Evolutionary conservation across 2,329 filamentous ascomycete species (phyloP), one percentile per base, ranked within the genome.

Genomic region (Thelonectria olida): DNA sequence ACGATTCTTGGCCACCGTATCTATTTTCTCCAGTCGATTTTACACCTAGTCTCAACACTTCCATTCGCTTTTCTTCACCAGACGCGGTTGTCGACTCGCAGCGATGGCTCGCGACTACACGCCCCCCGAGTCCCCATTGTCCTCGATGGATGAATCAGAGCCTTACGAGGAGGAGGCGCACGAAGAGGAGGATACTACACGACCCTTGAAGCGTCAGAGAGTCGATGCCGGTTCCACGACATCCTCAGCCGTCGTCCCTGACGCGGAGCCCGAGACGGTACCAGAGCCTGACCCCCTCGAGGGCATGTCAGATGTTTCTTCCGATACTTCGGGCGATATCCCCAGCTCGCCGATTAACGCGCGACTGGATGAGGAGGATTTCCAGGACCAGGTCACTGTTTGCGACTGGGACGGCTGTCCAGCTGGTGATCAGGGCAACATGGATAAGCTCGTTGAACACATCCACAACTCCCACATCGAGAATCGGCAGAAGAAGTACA

Each of bases 381-480:
- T 88, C 64, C 88, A 90, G 67, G 91, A 93, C 69, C 92, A 95
- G 75, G 88, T 95, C 47, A 93, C 91, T 0, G 80, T 88, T 48
- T 96, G 92, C 78, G 87, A 86, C 54, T 96, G 92, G 92, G 89
- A 92, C 65, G 90, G 88, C 58, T 96, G 92, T 74, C 81, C 82
- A 39, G 87, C 83, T 3, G 90, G 89, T 38, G 91, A 94, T 71
- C 78, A 92, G 67, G 84, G 87, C 15, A 91, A 94, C 73, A 95
- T 95, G 92, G 92, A 96, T 77, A 87, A 82, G 65, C 79, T 96
- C 42, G 92, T 96, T 41, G 87, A 92, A 69, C 92, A 96, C 73
- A 92, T 96, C 61, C 95, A 98, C 78, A 91, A 93, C 73, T 92
- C 95, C 60, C 96, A 99, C 78, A 97, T 98, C 72, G 93, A 96